Evolutionary conservation across 768 basidiomycete species (phyloP).

Genomic region (Pulveroboletus sp.): DNA sequence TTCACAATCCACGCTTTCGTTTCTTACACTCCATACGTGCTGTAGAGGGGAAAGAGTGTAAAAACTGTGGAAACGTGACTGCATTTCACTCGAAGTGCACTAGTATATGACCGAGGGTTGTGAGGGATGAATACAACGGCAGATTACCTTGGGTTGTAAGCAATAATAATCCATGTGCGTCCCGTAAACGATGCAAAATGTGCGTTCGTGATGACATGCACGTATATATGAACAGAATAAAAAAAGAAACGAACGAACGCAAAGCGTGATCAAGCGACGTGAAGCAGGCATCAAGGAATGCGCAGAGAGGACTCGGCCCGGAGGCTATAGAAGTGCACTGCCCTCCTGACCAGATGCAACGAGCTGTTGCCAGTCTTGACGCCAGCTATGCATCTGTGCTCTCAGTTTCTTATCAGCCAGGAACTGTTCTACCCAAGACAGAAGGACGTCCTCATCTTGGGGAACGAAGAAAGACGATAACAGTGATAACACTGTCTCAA

Average conservation of each 20-base stretch:
- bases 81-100: conserved; percentile 10
- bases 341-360: conserved; percentile 61
- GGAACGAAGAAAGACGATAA: conserved; percentile 94
- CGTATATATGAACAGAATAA: conserved; percentile 25
- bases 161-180: conserved; percentile 17
- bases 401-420: conserved; percentile 63
- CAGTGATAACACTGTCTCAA: conserved; percentile 88
- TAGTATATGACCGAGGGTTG: conserved; percentile 12
- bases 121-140: conserved; percentile 18
- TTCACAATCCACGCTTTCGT: not conserved
- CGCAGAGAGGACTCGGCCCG: not conserved
- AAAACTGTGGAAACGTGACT: not conserved
- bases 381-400: conserved; percentile 67
- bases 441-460: conserved; percentile 77
- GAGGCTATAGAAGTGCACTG: conserved; percentile 50
- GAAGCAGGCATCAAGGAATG: not conserved
- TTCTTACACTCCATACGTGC: not conserved
- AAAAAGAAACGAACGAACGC: conserved; percentile 5
- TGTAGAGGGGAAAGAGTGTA: not conserved
- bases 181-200: conserved; percentile 14
- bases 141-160: conserved; percentile 24
- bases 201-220: conserved; percentile 13
- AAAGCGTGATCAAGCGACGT: conserved; percentile 1
- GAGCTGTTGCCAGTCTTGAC: conserved; percentile 71
- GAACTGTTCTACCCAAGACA: conserved; percentile 73